Conservation (phyloP, 768 basidiomycete genomes). For the Paxillus involutus region DNA sequence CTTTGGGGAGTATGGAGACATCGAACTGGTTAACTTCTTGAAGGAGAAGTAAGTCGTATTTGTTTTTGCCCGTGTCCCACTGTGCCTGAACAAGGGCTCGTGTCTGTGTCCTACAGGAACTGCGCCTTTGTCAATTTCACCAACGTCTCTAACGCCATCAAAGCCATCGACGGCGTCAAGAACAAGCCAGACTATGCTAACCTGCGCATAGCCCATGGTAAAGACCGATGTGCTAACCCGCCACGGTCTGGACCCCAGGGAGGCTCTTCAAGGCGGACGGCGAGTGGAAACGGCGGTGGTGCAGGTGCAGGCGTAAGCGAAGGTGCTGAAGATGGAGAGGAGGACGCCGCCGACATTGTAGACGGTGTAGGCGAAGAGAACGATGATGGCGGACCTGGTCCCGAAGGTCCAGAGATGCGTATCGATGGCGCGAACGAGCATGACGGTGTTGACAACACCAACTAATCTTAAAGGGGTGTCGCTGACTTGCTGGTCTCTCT, state of each 20-base stretch:
- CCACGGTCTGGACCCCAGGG: slow-evolving; percentile 83
- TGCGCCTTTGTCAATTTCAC: slow-evolving; percentile 97
- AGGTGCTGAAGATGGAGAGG: slow-evolving; percentile 20
- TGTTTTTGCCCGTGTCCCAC: slow-evolving; percentile 27
- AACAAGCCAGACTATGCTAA: slow-evolving; percentile 86
- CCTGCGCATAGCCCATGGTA: slow-evolving; percentile 91
- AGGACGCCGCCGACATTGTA: slow-evolving; percentile 19
- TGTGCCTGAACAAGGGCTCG: slow-evolving; percentile 1
- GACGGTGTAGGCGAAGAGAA: slow-evolving; percentile 27
- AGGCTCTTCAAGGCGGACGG: slow-evolving; percentile 48
- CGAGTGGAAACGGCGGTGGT: slow-evolving; percentile 38
- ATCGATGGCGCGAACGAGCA: slow-evolving; percentile 34
- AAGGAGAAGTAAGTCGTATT: slow-evolving; percentile 81
- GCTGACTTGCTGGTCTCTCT: slow-evolving; percentile 5
- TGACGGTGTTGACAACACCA: slow-evolving; percentile 24
- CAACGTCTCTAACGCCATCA: slow-evolving; percentile 92
- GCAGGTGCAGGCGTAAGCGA: slow-evolving; percentile 13
- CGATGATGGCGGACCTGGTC: slow-evolving; percentile 21
- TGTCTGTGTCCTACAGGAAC: slow-evolving; percentile 53
- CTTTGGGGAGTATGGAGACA: slow-evolving; percentile 95
- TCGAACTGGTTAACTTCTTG: slow-evolving; percentile 94
- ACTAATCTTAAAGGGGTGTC: slow-evolving; percentile 12
- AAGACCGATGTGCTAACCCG: slow-evolving; percentile 93
- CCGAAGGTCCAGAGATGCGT: slow-evolving; percentile 42
- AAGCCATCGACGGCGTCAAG: slow-evolving; percentile 95